These are phyloP conservation scores for Phaffia australis DNA, from an alignment of 768 basidiomycete species.

Conservation along the genomic window DNA sequence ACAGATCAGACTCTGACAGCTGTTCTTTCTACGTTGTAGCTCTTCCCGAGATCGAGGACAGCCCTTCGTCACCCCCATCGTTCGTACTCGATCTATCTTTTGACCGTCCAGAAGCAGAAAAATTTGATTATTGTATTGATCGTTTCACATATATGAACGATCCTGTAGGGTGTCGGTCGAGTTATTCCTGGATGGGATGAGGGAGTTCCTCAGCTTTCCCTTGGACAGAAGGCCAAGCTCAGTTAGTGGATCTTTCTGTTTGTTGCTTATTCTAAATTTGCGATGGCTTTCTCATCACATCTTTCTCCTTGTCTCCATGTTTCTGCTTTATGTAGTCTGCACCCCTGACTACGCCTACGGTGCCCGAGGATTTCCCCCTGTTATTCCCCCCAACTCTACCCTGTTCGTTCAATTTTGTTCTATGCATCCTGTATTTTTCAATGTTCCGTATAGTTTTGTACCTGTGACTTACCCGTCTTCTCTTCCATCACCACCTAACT, in stretches of 20 bases:
- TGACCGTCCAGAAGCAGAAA: not conserved
- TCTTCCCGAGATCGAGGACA: slow-evolving; percentile 23
- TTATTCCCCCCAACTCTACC: slow-evolving; percentile 39
- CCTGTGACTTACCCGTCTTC: not conserved
- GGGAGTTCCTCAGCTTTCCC: slow-evolving; percentile 35
- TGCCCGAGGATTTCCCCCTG: slow-evolving; percentile 37
- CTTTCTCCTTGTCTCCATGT: not conserved
- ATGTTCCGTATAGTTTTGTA: not conserved
- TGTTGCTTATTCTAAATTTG: too few species aligned
- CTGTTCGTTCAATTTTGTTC: slow-evolving; percentile 28
- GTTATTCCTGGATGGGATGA: slow-evolving; percentile 27
- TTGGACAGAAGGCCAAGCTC: slow-evolving; percentile 39
- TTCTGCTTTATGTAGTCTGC: slow-evolving; percentile 22
- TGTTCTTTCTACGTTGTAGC: not conserved
- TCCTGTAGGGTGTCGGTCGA: slow-evolving; percentile 17
- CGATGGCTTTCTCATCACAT: too few species aligned
- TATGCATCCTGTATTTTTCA: not conserved
- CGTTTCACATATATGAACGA: not conserved
- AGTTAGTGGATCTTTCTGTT: slow-evolving; percentile 8
- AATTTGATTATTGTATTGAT: not conserved
- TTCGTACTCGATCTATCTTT: not conserved
- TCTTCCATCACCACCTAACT: not conserved
- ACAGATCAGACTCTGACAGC: not conserved
- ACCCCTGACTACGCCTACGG: slow-evolving; percentile 35
- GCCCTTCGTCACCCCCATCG: slow-evolving; percentile 22